Percentiles rank a stretch among this genome's conserved stretches.
Conservation (phyloP, 2,329 filamentous ascomycete species). For the Daldinia eschscholtzii region DNA sequence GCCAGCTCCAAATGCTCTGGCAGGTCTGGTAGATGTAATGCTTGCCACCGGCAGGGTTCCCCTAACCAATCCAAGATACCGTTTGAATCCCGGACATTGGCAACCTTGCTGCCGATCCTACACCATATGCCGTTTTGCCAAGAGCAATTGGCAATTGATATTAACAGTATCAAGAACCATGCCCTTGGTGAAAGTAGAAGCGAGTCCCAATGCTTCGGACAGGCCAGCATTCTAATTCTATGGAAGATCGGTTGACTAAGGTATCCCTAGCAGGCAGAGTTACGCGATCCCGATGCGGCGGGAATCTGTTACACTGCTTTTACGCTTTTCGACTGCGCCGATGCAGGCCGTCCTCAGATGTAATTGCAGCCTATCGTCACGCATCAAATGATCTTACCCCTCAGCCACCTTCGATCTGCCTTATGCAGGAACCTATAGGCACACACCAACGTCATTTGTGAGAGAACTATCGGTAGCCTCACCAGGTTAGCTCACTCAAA, state of each 20-base stretch:
- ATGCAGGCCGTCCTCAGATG: constrained; percentile 24
- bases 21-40: constrained; percentile 5
- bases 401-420: constrained; percentile 38
- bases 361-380: constrained; percentile 23
- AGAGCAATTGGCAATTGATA: constrained; percentile 12
- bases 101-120: constrained; percentile 30
- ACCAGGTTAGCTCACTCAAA: background rate
- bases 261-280: constrained; percentile 13
- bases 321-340: constrained; percentile 11
- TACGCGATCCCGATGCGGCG: constrained; percentile 25
- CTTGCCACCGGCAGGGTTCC: constrained; percentile 20
- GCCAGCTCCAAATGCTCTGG: constrained; percentile 17
- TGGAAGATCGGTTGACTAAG: constrained; percentile 17
- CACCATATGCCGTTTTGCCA: constrained; percentile 21
- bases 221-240: constrained; percentile 3
- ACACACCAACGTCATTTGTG: constrained; percentile 36
- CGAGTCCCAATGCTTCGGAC: constrained; percentile 6
- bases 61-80: constrained; percentile 26
- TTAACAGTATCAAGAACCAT: constrained; percentile 17
- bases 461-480: constrained; percentile 8
- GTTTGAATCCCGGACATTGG: constrained; percentile 16
- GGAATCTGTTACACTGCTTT: constrained; percentile 33
- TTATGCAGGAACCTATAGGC: constrained; percentile 35
- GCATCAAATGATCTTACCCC: constrained; percentile 13
- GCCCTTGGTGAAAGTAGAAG: constrained; percentile 9